Conservation (phyloP, 176 grass and related monocot genomes). For the Olyra latifolia region DNA sequence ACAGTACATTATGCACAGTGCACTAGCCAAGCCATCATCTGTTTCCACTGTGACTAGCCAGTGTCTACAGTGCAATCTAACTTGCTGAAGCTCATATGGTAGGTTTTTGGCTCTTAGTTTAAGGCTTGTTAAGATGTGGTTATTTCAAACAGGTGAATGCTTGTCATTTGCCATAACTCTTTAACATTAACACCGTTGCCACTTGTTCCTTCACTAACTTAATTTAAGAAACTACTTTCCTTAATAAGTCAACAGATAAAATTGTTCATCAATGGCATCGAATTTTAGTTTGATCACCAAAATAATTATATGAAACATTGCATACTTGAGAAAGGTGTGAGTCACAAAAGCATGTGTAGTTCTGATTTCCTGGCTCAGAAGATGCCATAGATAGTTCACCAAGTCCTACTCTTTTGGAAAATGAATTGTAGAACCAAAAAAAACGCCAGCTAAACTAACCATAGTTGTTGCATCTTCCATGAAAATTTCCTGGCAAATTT, state of each 20-base stretch:
- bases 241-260: neutral
- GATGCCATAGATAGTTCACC: neutral
- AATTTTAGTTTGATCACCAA: neutral
- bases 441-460: neutral
- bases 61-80: neutral
- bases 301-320: neutral
- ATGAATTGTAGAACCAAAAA: neutral
- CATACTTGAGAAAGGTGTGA: neutral
- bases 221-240: neutral
- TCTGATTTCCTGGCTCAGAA: neutral
- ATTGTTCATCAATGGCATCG: neutral
- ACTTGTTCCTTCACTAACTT: neutral
- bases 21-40: neutral
- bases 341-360: neutral
- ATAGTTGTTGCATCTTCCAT: neutral
- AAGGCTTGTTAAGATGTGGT: neutral
- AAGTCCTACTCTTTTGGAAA: neutral
- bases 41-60: neutral
- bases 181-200: neutral
- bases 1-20: neutral
- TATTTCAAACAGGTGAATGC: neutral
- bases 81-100: neutral
- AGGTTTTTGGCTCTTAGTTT: neutral
- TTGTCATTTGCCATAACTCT: neutral
- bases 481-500: neutral